Percentiles rank a stretch among this genome's conserved stretches.
Evolutionary conservation across 306 rosid genomes (phyloP).

Genomic region (Luffa acutangula): DNA sequence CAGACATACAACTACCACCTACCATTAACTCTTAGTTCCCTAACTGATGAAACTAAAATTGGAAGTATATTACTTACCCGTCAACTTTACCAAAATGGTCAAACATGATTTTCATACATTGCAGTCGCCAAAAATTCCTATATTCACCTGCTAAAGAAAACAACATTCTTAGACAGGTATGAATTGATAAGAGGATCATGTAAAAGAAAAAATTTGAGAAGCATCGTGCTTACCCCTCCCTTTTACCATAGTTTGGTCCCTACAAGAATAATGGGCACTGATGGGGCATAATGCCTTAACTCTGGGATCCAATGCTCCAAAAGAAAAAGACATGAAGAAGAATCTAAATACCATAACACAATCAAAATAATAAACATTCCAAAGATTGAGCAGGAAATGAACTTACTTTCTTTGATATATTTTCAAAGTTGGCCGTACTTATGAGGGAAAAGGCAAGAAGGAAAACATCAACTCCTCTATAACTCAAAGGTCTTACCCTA

Average conservation of each 20-base stretch:
- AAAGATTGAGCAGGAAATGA: constrained; percentile 1
- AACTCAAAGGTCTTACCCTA: constrained; percentile 40
- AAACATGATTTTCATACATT: no score
- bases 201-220: no score
- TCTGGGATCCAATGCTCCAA: constrained; percentile 50
- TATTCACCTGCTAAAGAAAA: background rate
- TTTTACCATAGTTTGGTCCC: constrained; percentile 44
- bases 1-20: no score
- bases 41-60: no score
- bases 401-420: constrained; percentile 38
- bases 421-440: constrained; percentile 46
- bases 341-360: background rate
- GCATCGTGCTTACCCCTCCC: no score
- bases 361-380: background rate
- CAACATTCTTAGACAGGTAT: background rate
- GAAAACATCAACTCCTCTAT: constrained; percentile 47
- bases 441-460: constrained; percentile 41
- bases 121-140: no score
- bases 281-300: constrained; percentile 47
- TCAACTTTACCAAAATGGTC: no score
- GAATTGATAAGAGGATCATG: no score
- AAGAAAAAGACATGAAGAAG: constrained; percentile 7
- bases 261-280: constrained; percentile 48
- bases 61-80: no score
- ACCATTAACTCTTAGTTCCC: no score